Evolutionary conservation across 208 protist genomes (phyloP).

Genomic region (Phytomonas francai): DNA sequence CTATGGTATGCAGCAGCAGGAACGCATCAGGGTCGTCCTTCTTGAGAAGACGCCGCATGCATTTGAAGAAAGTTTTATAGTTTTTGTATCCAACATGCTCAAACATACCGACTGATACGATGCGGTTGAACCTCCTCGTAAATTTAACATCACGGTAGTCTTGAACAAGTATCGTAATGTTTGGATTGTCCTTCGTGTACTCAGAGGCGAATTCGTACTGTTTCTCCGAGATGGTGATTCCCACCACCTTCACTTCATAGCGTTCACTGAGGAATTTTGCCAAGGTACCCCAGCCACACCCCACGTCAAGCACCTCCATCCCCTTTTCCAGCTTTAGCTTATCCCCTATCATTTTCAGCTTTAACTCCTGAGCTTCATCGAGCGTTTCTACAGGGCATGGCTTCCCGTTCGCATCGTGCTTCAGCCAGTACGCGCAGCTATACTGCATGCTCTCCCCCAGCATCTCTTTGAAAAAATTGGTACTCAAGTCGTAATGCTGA

Average conservation of each 20-base stretch:
- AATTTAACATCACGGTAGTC: constrained; percentile 70
- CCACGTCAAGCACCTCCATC: constrained; percentile 64
- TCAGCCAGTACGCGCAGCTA: constrained; percentile 58
- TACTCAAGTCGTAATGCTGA: constrained; percentile 69
- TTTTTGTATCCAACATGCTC: constrained; percentile 81
- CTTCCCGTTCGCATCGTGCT: constrained; percentile 14
- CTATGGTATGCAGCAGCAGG: constrained; percentile 68
- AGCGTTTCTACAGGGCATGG: constrained; percentile 21
- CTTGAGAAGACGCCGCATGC: constrained; percentile 42
- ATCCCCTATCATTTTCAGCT: constrained; percentile 67
- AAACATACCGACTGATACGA: constrained; percentile 81
- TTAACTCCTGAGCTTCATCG: constrained; percentile 65
- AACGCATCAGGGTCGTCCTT: constrained; percentile 48
- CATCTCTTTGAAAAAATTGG: constrained; percentile 64
- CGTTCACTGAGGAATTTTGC: constrained; percentile 41
- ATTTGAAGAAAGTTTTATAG: constrained; percentile 60
- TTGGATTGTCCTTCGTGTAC: constrained; percentile 16
- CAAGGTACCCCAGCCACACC: constrained; percentile 76
- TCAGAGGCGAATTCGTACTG: constrained; percentile 31
- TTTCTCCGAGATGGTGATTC: constrained; percentile 69
- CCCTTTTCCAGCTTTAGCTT: constrained; percentile 59
- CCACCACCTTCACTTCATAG: constrained; percentile 52
- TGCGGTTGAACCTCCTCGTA: constrained; percentile 44
- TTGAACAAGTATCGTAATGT: constrained; percentile 41
- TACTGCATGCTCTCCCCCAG: constrained; percentile 69